Percentiles rank a stretch among this genome's conserved stretches.
Conservation (phyloP, 495 filamentous ascomycete genomes). For the Neurospora sp. region DNA sequence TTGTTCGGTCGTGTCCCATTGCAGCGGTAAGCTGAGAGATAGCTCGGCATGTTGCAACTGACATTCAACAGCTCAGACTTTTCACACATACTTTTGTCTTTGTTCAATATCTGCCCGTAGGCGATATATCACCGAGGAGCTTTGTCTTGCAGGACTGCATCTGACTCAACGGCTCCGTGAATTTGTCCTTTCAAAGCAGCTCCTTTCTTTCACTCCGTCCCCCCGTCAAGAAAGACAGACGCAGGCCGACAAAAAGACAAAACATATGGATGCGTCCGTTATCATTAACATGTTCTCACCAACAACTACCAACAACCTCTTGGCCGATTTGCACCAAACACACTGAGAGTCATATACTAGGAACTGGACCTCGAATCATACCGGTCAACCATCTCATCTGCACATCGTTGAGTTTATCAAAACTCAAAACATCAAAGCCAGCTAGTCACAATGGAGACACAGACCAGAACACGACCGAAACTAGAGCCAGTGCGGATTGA, state of each 20-base stretch:
- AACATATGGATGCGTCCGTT: not conserved
- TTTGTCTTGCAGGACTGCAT: constrained; percentile 19
- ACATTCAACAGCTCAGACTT: not conserved
- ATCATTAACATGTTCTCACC: not conserved
- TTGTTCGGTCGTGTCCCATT: constrained; percentile 8
- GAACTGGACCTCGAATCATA: not conserved
- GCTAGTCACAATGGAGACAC: constrained; percentile 17
- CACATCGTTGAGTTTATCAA: not conserved
- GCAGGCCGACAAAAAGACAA: not conserved
- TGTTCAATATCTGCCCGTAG: not conserved
- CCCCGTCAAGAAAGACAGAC: not conserved
- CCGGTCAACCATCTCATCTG: not conserved
- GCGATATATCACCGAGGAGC: constrained; percentile 7
- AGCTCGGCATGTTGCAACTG: not conserved
- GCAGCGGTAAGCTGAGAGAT: not conserved
- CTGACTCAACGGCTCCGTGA: constrained; percentile 15
- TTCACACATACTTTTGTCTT: not conserved
- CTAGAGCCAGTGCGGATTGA: constrained; percentile 32
- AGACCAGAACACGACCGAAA: constrained; percentile 21
- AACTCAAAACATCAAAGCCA: not conserved
- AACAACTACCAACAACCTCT: not conserved
- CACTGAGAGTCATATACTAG: not conserved
- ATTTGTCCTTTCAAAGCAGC: not conserved
- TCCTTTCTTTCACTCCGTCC: constrained; percentile 10
- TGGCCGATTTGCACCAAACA: not conserved